Evolutionary conservation across 2,329 filamentous ascomycete species (phyloP).

Genomic region (Elsinoe ampelina): DNA sequence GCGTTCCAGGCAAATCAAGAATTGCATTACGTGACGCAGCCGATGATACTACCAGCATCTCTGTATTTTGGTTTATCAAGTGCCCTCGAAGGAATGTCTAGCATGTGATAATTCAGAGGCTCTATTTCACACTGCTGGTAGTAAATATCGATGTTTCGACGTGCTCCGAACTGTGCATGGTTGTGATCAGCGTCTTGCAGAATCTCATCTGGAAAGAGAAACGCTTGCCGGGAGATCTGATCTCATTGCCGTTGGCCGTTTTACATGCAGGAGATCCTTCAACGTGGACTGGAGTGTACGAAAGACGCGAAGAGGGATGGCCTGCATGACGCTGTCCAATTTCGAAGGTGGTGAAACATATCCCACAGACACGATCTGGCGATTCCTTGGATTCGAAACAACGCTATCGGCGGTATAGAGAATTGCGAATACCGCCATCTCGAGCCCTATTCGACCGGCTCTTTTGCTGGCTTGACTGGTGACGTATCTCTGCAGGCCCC

Average conservation of each 20-base stretch:
- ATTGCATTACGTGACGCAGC: too few species aligned
- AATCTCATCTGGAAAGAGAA: neutral
- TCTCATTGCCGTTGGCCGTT: conserved; percentile 2
- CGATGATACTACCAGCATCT: too few species aligned
- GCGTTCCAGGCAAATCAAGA: neutral
- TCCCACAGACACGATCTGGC: neutral
- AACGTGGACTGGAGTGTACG: neutral
- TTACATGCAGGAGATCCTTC: neutral
- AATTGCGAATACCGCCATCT: neutral
- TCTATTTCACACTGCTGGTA: too few species aligned
- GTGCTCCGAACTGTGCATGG: neutral
- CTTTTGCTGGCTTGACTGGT: neutral
- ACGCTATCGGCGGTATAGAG: neutral
- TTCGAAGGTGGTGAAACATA: neutral
- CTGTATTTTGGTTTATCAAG: too few species aligned
- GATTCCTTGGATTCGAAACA: neutral
- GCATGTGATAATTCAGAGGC: too few species aligned
- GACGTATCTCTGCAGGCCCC: neutral
- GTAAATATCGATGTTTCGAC: neutral
- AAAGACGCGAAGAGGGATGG: neutral
- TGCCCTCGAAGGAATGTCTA: too few species aligned
- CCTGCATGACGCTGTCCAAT: neutral
- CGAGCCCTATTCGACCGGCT: neutral
- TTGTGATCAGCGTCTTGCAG: neutral
- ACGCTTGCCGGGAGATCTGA: neutral